These are phyloP conservation scores for Obelidium mucronatum DNA, from an alignment of 192 early-diverging fungal species.

Conservation along the genomic window DNA sequence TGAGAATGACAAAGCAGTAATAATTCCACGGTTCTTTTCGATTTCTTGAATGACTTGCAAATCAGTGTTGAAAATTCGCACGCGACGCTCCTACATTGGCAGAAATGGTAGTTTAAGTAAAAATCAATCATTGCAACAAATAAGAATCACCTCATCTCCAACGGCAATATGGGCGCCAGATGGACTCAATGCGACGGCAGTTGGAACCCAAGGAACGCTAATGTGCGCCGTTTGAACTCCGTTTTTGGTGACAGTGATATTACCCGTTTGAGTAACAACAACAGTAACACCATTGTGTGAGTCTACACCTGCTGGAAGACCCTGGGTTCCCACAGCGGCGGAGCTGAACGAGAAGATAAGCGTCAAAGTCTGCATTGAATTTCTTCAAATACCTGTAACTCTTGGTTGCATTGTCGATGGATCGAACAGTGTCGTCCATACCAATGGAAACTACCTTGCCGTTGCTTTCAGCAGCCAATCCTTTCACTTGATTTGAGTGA, in stretches of 20 bases:
- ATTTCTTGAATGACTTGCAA: constrained; percentile 2
- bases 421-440: constrained; percentile 79
- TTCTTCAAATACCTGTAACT: constrained; percentile 54
- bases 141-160: constrained; percentile 64
- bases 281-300: constrained; percentile 55
- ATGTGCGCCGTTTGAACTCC: constrained; percentile 30
- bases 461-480: constrained; percentile 53
- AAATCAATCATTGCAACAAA: not conserved
- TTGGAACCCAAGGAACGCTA: constrained; percentile 56
- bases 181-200: constrained; percentile 61
- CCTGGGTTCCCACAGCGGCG: constrained; percentile 46
- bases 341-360: constrained; percentile 10
- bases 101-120: not conserved
- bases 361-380: not conserved
- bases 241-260: constrained; percentile 60
- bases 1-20: constrained; percentile 83
- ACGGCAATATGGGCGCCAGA: constrained; percentile 63
- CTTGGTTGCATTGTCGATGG: constrained; percentile 36
- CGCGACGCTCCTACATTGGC: not conserved
- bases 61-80: constrained; percentile 12
- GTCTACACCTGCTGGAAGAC: constrained; percentile 64
- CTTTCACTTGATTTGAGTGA: constrained; percentile 80
- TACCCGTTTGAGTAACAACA: constrained; percentile 59
- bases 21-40: constrained; percentile 61
- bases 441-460: constrained; percentile 64